Conservation (phyloP, 306 rosid genomes). For the Castanea mollissima region DNA sequence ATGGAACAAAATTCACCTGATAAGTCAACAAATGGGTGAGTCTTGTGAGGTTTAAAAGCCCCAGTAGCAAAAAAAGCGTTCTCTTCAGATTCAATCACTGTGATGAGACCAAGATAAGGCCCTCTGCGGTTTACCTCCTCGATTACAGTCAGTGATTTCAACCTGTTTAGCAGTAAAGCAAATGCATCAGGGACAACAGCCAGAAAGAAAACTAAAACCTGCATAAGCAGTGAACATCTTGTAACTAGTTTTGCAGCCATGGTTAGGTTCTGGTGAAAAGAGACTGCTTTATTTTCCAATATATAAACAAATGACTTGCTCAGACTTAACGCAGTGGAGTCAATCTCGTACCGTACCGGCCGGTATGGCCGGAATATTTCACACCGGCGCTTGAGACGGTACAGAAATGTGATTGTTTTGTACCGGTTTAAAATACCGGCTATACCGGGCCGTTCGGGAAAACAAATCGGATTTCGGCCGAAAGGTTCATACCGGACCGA, state of each 20-base stretch:
- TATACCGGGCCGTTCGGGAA: too few species aligned
- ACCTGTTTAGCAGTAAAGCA: slow-evolving; percentile 14
- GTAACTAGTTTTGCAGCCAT: slow-evolving; percentile 12
- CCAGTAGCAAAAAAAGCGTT: slow-evolving; percentile 26
- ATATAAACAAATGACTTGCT: too few species aligned
- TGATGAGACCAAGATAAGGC: slow-evolving; percentile 44
- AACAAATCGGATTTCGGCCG: too few species aligned
- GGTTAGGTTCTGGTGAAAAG: neutral
- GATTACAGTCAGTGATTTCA: slow-evolving; percentile 4
- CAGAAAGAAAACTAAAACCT: neutral
- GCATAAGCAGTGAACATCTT: neutral
- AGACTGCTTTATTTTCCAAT: neutral
- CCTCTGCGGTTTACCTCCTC: slow-evolving; percentile 28
- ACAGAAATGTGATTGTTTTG: too few species aligned
- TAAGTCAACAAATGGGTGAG: slow-evolving; percentile 39
- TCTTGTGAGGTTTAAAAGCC: slow-evolving; percentile 33
- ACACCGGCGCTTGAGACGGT: too few species aligned
- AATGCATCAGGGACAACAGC: neutral
- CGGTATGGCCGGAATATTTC: too few species aligned
- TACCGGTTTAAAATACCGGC: too few species aligned
- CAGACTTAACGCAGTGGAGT: too few species aligned
- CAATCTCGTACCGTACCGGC: too few species aligned
- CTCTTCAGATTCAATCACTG: slow-evolving; percentile 40
- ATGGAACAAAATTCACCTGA: slow-evolving; percentile 26
- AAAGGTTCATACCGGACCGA: too few species aligned